Conservation (phyloP, 2,329 filamentous ascomycete genomes). For the Aspergillus pseudoviridinutans region DNA sequence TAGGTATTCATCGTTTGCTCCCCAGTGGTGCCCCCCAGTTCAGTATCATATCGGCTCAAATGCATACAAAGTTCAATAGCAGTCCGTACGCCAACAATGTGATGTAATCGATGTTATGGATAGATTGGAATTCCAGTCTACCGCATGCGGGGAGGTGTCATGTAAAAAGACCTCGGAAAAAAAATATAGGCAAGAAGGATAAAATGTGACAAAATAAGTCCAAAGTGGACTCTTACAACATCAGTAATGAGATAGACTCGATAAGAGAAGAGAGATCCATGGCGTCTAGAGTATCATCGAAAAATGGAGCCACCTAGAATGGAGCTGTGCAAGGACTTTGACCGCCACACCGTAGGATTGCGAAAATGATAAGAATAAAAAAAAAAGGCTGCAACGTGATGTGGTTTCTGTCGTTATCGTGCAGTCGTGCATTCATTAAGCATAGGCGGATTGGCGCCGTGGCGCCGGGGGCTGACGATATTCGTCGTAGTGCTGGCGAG, state of each 20-base stretch:
- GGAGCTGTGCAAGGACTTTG: background rate
- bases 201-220: background rate
- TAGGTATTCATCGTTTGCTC: background rate
- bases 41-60: background rate
- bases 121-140: background rate
- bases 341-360: no score
- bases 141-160: background rate
- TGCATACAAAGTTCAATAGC: background rate
- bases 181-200: background rate
- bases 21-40: background rate
- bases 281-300: background rate
- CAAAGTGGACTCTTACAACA: background rate
- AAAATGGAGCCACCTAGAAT: background rate
- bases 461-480: conserved; percentile 14
- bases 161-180: background rate
- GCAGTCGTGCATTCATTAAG: conserved; percentile 12
- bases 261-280: background rate
- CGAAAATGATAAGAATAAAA: conserved; percentile 1
- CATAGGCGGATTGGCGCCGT: conserved; percentile 26
- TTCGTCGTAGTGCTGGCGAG: conserved; percentile 17
- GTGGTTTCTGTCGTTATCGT: conserved; percentile 17
- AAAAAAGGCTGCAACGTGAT: conserved; percentile 7
- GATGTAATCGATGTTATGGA: background rate
- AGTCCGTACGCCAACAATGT: background rate
- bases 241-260: background rate